Base-by-base conservation (phyloP, 176 grass and related monocot genomes). In the Rhynchospora breviuscula region DNA sequence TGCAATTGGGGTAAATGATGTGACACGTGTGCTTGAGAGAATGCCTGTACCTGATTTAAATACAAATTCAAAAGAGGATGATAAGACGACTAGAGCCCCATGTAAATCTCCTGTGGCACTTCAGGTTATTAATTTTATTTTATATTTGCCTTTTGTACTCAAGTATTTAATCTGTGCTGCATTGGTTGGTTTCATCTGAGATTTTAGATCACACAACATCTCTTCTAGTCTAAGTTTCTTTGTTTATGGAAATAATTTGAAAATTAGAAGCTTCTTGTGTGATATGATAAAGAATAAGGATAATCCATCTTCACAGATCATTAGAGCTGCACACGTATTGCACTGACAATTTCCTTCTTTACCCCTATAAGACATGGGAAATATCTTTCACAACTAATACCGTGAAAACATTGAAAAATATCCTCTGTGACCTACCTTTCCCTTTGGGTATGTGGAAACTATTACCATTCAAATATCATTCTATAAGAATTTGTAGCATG, bases 21-120 rank as follows among this genome's bases (percentile, higher is more conserved):
- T 98, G 43, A 95, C 92, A 21, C 91, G 92, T 79, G 92, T 98
- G 75, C 95, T 98, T 31, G 95, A 98, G 79, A 86, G 92, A 70
- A 94, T 98, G 95, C 62, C 86, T 79, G 12, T 64, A 47, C 11
- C 54, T 81, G 72, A 86, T 79, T 48, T 48, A 35, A 59, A 63
- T 65, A 49, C 25, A 70, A 57, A 7, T 71, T 64, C 31, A 11
- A 82, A 35, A 74, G 85, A 90, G 49, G 66, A 57, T 59, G 68
- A 91, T 68, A 35, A 83, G 59, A 21, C 46, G 17, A 40, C 29
- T 29, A 87, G 58, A 63, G 58, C 52, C 10, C 73, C 25, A 6
- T 14, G 87, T 23, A 88, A 83, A 93, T 79, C 92, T 85, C 87
- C 87, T 80, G 78, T 86, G 58, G 89, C 84, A 45, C 84, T 94